A percentile compares a stretch with the other conserved stretches of the same genome.
These are phyloP conservation scores for Ensete glaucum DNA, from an alignment of 176 grass and related monocot species.

Conservation along the genomic window DNA sequence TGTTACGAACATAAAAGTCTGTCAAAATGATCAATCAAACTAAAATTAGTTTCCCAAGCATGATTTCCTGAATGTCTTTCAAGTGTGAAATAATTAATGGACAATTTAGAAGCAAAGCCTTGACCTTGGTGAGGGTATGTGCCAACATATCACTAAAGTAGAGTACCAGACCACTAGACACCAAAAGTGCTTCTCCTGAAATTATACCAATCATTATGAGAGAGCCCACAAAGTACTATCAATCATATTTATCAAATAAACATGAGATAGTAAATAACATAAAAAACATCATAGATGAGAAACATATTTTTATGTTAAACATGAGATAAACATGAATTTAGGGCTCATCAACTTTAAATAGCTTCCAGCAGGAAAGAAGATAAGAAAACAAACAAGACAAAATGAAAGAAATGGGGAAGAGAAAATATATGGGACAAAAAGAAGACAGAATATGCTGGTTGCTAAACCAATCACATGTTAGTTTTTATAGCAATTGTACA, in stretches of 20 bases:
- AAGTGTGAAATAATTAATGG: neutral
- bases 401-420: neutral
- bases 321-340: neutral
- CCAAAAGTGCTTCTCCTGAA: slow-evolving; percentile 79
- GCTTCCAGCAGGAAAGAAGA: neutral
- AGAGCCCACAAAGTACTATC: neutral
- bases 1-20: slow-evolving; percentile 30
- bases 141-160: slow-evolving; percentile 82
- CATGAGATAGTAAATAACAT: too few relatives aligned
- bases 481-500: neutral
- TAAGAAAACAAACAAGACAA: neutral
- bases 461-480: neutral
- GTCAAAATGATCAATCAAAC: slow-evolving; percentile 10
- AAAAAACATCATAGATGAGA: too few relatives aligned
- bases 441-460: neutral
- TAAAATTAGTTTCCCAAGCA: slow-evolving; percentile 13
- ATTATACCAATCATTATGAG: slow-evolving; percentile 18
- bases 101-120: neutral
- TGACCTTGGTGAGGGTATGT: slow-evolving; percentile 61
- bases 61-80: neutral
- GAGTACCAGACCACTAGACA: slow-evolving; percentile 64
- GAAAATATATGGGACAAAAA: neutral
- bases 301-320: too few relatives aligned
- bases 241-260: too few relatives aligned
- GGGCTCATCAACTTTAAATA: neutral